Base-by-base conservation (phyloP, 352 stramenopile species). In the Phytophthora pistaciae region DNA sequence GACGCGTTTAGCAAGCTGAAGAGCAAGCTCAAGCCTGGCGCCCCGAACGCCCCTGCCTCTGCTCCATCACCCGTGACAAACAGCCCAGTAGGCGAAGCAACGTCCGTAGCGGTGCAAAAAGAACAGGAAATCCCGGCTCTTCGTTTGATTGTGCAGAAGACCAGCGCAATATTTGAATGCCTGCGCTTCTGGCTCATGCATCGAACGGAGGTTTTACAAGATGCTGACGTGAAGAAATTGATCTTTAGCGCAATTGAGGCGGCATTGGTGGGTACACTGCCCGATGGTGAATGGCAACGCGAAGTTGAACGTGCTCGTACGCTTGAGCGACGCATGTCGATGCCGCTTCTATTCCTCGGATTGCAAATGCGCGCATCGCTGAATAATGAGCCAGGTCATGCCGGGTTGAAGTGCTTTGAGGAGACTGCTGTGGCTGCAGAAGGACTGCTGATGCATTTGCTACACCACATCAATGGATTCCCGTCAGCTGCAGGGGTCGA, bases 391-490 rank as follows among this genome's bases (percentile, higher is more conserved):
- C 77, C 82, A 16, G 91, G 78, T 14, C 79, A 91, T 65, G 79
- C 75, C 31, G 92, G 84, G 88, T 67, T 92, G 7, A 92, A 93
- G 73, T 93, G 73, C 44, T 96, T 96, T 70, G 85, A 94, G 72
- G 90, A 96, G 64, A 95, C 87, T 11, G 90, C 90, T 3, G 82
- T 95, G 50, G 88, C 88, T 9, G 90, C 90, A 0, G 88, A 96
- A 66, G 90, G 85, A 4, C 69, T 96, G 18, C 56, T 96, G 38
- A 92, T 96, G 84, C 90, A 96, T 46, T 79, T 96, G 54, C 71
- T 96, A 33, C 90, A 96, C 49, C 87, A 95, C 56, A 85, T 96
- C 48, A 94, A 96, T 54, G 88, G 88, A 0, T 96, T 95, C 49
- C 90, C 90, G 13, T 95, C 90, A 2, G 83, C 89, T 33, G 88